phyloP scores from a whole-genome alignment of 2,329 filamentous ascomycete species.

The Tolypocladium ovalisporum region DNA sequence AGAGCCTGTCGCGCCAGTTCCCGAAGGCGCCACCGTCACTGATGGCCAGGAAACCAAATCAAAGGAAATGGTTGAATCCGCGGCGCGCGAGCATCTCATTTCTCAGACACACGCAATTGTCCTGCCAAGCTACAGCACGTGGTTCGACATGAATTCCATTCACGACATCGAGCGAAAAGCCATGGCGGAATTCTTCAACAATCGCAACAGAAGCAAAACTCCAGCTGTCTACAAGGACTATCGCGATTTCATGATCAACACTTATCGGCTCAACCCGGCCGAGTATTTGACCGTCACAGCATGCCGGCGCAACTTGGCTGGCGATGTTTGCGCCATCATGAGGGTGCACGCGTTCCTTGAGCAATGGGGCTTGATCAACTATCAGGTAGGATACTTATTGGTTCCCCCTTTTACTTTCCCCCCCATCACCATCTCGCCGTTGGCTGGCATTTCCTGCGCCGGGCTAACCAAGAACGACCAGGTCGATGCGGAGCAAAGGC shows the following conservation, averaged over 20 bases:
- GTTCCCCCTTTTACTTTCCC: not conserved
- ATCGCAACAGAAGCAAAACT: constrained; percentile 94
- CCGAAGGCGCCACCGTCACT: constrained; percentile 35
- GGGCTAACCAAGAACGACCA: constrained; percentile 23
- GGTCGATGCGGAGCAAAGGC: constrained; percentile 93
- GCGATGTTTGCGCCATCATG: constrained; percentile 98
- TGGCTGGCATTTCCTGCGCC: not conserved
- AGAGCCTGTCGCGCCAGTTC: constrained; percentile 29
- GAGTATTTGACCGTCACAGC: constrained; percentile 97
- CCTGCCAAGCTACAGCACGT: constrained; percentile 92
- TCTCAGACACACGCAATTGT: constrained; percentile 93
- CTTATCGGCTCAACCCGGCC: constrained; percentile 87
- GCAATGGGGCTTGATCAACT: constrained; percentile 98
- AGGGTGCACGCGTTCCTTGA: constrained; percentile 95
- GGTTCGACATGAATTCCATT: constrained; percentile 96
- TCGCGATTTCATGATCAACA: constrained; percentile 99
- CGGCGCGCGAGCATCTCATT: constrained; percentile 84
- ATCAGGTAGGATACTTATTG: constrained; percentile 56
- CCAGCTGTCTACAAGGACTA: constrained; percentile 97
- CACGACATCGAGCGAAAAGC: constrained; percentile 90
- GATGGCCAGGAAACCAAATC: constrained; percentile 51
- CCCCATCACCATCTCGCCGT: not conserved
- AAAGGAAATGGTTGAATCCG: constrained; percentile 73
- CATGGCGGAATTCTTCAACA: constrained; percentile 97
- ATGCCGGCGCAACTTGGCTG: constrained; percentile 86